Percentiles rank a stretch among this genome's conserved stretches.
Evolutionary conservation across 352 stramenopile genomes (phyloP).

Genomic region (Saprolegnia parasitica): DNA sequence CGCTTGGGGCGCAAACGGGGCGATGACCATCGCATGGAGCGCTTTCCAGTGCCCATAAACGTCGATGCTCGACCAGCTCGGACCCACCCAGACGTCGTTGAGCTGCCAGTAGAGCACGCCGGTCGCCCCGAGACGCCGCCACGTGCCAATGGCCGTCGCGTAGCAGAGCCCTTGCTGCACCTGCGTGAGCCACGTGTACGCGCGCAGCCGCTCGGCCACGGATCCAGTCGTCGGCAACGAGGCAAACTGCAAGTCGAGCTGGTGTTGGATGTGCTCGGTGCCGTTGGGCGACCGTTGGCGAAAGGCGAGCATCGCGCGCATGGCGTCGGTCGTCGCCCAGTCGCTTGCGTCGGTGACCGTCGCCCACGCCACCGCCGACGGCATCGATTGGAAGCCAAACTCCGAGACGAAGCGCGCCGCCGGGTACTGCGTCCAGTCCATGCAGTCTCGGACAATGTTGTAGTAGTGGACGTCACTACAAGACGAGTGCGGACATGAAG

Average conservation of each 20-base stretch:
- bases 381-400: conserved; percentile 81
- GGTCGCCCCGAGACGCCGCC: conserved; percentile 61
- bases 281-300: conserved; percentile 78
- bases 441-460: conserved; percentile 75
- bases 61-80: conserved; percentile 84
- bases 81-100: conserved; percentile 84
- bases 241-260: conserved; percentile 64
- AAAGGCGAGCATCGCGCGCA: conserved; percentile 72
- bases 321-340: conserved; percentile 41
- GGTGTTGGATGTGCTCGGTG: conserved; percentile 61
- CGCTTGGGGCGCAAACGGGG: conserved; percentile 48
- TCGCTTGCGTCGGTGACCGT: conserved; percentile 49
- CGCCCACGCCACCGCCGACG: conserved; percentile 48
- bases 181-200: conserved; percentile 71
- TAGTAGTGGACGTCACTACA: conserved; percentile 82
- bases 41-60: conserved; percentile 75
- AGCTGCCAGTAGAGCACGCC: conserved; percentile 86
- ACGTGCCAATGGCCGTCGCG: conserved; percentile 63
- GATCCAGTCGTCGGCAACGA: conserved; percentile 33
- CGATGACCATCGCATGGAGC: conserved; percentile 68
- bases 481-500: not conserved
- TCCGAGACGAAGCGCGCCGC: conserved; percentile 76
- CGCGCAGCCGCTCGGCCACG: conserved; percentile 41
- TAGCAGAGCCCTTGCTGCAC: conserved; percentile 78
- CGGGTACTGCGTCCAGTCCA: conserved; percentile 64